These are phyloP conservation scores for Thalassia testudinum DNA, from an alignment of 116 monocot species.

Conservation along the genomic window DNA sequence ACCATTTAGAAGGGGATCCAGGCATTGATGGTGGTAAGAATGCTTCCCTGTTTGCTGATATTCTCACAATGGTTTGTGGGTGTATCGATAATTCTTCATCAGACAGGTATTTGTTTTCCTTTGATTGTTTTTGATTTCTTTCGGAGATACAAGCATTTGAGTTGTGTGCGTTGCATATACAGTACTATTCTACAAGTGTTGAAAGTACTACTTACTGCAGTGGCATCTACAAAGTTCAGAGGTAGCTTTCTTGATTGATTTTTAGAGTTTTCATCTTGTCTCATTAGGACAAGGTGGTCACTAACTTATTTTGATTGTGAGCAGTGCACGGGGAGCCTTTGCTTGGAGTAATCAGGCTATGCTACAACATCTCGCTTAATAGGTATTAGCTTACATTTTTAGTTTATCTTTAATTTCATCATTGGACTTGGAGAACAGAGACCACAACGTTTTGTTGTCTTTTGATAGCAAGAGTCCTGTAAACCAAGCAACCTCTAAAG, in stretches of 20 bases:
- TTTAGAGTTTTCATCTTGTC: background rate
- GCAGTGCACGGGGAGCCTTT: slow-evolving; percentile 94
- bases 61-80: slow-evolving; percentile 81
- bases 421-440: slow-evolving; percentile 1
- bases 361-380: slow-evolving; percentile 97
- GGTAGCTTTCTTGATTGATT: slow-evolving; percentile 20
- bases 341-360: slow-evolving; percentile 73
- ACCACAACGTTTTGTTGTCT: too few relatives aligned
- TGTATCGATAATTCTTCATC: slow-evolving; percentile 80
- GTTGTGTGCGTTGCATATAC: slow-evolving; percentile 5
- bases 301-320: background rate
- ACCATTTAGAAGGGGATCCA: slow-evolving; percentile 98
- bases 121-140: slow-evolving; percentile 6
- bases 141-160: background rate
- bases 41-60: slow-evolving; percentile 59
- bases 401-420: too few relatives aligned
- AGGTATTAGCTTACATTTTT: slow-evolving; percentile 30
- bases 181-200: slow-evolving; percentile 93
- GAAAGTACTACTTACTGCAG: slow-evolving; percentile 95
- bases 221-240: slow-evolving; percentile 89
- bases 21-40: slow-evolving; percentile 82
- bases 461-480: slow-evolving; percentile 78
- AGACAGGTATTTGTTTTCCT: slow-evolving; percentile 59
- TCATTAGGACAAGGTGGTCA: background rate
- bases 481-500: slow-evolving; percentile 95